Conservation (phyloP, 805 yeast genomes). For the Zygotorulaspora florentina region DNA sequence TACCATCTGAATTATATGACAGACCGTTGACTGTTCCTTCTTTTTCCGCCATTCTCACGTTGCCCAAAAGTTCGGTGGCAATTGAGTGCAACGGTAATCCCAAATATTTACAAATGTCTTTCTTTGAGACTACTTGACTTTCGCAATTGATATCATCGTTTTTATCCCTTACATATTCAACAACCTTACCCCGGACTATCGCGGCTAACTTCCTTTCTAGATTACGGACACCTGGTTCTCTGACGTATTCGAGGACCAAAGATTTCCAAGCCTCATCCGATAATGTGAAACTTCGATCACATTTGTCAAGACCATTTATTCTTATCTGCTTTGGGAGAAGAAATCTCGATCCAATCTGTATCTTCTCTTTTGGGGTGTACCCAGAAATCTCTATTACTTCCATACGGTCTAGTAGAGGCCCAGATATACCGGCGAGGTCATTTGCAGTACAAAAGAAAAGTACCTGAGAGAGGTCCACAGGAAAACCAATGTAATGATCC, state of each 20-base stretch:
- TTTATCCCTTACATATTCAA: slow-evolving; percentile 44
- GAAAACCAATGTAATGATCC: slow-evolving; percentile 84
- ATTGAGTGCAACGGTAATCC: slow-evolving; percentile 57
- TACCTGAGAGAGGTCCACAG: slow-evolving; percentile 76
- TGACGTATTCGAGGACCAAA: slow-evolving; percentile 64
- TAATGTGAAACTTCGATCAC: slow-evolving; percentile 39
- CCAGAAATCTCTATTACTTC: slow-evolving; percentile 77
- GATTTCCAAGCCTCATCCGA: slow-evolving; percentile 53
- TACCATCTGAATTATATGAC: slow-evolving; percentile 82
- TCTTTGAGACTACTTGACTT: slow-evolving; percentile 44
- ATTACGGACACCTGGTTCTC: slow-evolving; percentile 83
- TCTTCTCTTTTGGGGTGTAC: slow-evolving; percentile 73
- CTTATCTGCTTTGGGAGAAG: slow-evolving; percentile 71
- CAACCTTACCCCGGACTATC: slow-evolving; percentile 78
- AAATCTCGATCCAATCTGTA: slow-evolving; percentile 62
- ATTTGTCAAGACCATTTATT: slow-evolving; percentile 54
- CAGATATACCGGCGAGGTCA: slow-evolving; percentile 62
- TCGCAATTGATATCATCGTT: slow-evolving; percentile 13
- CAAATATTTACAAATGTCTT: slow-evolving; percentile 62
- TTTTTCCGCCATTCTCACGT: slow-evolving; percentile 45
- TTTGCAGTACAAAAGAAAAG: slow-evolving; percentile 85
- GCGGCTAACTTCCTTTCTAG: slow-evolving; percentile 72
- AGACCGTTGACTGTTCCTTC: slow-evolving; percentile 83
- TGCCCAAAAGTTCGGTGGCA: slow-evolving; percentile 41
- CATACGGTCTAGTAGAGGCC: slow-evolving; percentile 78